phyloP scores from a whole-genome alignment of 2,329 filamentous ascomycete genomes.

The Ilyonectria destructans region DNA sequence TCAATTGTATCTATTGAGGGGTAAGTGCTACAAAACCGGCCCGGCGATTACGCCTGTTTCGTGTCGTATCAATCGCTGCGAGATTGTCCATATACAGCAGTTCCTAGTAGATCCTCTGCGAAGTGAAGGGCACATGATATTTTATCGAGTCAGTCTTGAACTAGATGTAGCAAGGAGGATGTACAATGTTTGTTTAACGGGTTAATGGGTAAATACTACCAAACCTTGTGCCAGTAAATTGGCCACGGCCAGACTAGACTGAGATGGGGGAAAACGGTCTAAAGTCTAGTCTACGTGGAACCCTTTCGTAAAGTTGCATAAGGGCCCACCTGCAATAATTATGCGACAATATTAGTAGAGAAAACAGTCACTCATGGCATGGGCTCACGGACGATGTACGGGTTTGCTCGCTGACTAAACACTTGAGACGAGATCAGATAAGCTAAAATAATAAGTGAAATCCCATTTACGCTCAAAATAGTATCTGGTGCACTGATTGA shows the following conservation, averaged over 20 bases:
- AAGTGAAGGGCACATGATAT: slow-evolving; percentile 15
- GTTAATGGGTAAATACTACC: background rate
- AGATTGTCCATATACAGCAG: slow-evolving; percentile 4
- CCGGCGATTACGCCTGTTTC: slow-evolving; percentile 8
- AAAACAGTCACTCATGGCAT: background rate
- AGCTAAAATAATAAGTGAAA: background rate
- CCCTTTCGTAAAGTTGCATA: background rate
- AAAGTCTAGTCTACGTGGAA: background rate
- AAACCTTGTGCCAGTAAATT: background rate
- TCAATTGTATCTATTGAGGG: slow-evolving; percentile 10
- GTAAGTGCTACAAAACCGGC: slow-evolving; percentile 18
- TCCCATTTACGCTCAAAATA: background rate
- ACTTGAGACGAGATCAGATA: background rate
- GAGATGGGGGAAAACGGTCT: background rate
- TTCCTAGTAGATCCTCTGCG: slow-evolving; percentile 12
- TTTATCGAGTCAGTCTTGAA: slow-evolving; percentile 6
- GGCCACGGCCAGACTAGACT: background rate
- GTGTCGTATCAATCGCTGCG: slow-evolving; percentile 8
- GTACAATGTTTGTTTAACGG: background rate
- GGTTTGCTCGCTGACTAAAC: background rate
- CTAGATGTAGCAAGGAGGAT: background rate
- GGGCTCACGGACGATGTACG: background rate
- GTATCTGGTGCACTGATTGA: background rate
- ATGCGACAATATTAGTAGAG: background rate
- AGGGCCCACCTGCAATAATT: background rate